A percentile compares a stretch with the other conserved stretches of the same genome.
Evolutionary conservation across 768 basidiomycete species (phyloP).

Genomic region (Boletus insuetus): DNA sequence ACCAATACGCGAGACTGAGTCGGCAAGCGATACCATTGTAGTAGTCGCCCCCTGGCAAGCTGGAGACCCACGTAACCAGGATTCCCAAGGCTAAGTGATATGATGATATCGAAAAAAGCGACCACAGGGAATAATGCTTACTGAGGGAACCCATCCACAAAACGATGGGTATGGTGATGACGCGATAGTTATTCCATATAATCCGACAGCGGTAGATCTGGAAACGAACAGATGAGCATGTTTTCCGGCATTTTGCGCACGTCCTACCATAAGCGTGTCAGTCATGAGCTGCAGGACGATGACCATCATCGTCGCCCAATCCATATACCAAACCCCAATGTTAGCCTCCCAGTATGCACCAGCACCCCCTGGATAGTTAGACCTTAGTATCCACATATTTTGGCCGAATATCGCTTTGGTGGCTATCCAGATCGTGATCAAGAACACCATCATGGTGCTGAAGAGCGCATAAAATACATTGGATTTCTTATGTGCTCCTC

Average conservation of each 20-base stretch:
- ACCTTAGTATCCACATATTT: slow-evolving; percentile 35
- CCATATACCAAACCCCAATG: slow-evolving; percentile 26
- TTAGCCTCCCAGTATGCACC: slow-evolving; percentile 29
- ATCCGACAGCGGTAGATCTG: slow-evolving; percentile 26
- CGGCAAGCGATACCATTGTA: slow-evolving; percentile 3
- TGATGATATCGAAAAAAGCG: not conserved
- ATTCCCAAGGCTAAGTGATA: slow-evolving; percentile 9
- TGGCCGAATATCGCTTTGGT: slow-evolving; percentile 22
- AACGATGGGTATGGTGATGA: not conserved
- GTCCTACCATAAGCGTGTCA: slow-evolving; percentile 20
- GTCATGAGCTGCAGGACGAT: slow-evolving; percentile 2
- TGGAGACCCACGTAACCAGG: slow-evolving; percentile 6
- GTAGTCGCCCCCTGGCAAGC: slow-evolving; percentile 9
- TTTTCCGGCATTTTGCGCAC: not conserved
- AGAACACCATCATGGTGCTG: slow-evolving; percentile 25
- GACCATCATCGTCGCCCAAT: slow-evolving; percentile 7
- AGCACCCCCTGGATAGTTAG: slow-evolving; percentile 34
- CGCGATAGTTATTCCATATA: not conserved
- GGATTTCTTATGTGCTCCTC: slow-evolving; percentile 3
- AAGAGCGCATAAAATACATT: slow-evolving; percentile 21
- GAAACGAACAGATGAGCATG: slow-evolving; percentile 7
- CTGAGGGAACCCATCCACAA: not conserved
- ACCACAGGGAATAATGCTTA: not conserved
- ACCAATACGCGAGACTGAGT: slow-evolving; percentile 12
- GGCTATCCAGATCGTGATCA: slow-evolving; percentile 32